Base-by-base conservation (phyloP, 2,329 filamentous ascomycete species). In the Aspergillus oerlinghausenensis region DNA sequence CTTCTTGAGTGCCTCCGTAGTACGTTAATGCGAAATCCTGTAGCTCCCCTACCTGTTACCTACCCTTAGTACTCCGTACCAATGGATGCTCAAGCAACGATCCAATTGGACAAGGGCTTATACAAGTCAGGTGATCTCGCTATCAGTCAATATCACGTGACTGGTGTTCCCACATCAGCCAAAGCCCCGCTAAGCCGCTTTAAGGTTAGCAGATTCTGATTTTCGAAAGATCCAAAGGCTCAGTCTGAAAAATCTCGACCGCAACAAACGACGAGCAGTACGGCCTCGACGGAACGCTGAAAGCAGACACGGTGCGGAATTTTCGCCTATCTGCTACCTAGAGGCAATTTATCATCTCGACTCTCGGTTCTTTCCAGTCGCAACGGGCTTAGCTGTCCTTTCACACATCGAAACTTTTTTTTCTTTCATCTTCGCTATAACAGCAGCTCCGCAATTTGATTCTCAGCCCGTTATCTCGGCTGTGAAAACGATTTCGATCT, bases 201-300 rank as follows among this genome's bases (percentile, higher is more conserved):
- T 32, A 1, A 57, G 60, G n/a, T 59, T 74, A 74, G 72, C 65
- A 66, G 53, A 49, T 66, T 66, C 65, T 70, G 65, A 71, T 73
- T 74, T 73, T 73, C 70, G 68, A 72, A 71, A 70, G 69, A 70
- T 70, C 69, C 64, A 67, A 67, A 70, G 67, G 66, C 67, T 68
- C 68, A 65, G 67, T 52, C 50, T 61, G 60, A 72, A 72, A 73
- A 72, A 68, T 71, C 70, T 73, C 70, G 70, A 69, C 69, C 64
- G 69, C 65, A 63, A 71, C 65, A 70, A 70, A 66, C 70, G 69
- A 73, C 68, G 62, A 72, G 66, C 68, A 71, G 57, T 60, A 63
- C 67, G 67, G 69, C 66, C 64, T 69, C 63, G 65, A 72, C 63
- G 66, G 59, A 70, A 61, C 62, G 58, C 59, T 67, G 65, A 68